Conservation (phyloP, 1,284 basidiomycete species). For the Heterobasidion parviporum region DNA sequence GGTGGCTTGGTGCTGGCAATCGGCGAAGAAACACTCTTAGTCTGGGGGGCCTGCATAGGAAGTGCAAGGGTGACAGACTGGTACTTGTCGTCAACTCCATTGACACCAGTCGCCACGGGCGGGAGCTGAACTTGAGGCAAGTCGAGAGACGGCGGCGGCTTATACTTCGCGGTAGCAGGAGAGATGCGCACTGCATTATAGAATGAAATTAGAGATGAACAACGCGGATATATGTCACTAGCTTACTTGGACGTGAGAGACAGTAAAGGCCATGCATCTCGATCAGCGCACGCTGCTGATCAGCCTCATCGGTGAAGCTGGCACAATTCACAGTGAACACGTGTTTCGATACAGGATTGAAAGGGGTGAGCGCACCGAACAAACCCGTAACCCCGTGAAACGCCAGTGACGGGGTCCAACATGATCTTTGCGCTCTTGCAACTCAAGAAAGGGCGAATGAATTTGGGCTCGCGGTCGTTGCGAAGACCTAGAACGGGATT, state of each 20-base stretch:
- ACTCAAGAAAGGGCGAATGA: conserved; percentile 78
- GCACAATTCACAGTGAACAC: background rate
- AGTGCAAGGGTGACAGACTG: conserved; percentile 34
- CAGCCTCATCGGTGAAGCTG: conserved; percentile 79
- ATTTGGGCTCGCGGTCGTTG: conserved; percentile 74
- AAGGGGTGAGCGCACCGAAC: conserved; percentile 48
- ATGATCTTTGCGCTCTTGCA: conserved; percentile 93
- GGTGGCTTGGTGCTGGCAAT: conserved; percentile 39
- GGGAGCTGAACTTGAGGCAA: conserved; percentile 41
- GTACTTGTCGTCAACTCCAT: conserved; percentile 7
- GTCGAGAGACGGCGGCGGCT: conserved; percentile 45
- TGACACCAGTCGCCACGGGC: conserved; percentile 18
- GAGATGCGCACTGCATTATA: conserved; percentile 69
- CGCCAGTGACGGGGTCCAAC: conserved; percentile 81
- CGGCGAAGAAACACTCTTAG: conserved; percentile 59
- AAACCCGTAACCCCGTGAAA: conserved; percentile 87
- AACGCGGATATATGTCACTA: background rate
- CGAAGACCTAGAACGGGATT: conserved; percentile 77
- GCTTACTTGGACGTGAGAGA: conserved; percentile 74
- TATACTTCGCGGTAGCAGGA: conserved; percentile 82
- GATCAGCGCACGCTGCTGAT: conserved; percentile 80
- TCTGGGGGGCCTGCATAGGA: conserved; percentile 35
- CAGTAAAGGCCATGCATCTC: conserved; percentile 89
- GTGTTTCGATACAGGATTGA: background rate
- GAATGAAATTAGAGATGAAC: conserved; percentile 13